Evolutionary conservation across 176 grass and related monocot genomes (phyloP).

Genomic region (Saccharum officinarum): DNA sequence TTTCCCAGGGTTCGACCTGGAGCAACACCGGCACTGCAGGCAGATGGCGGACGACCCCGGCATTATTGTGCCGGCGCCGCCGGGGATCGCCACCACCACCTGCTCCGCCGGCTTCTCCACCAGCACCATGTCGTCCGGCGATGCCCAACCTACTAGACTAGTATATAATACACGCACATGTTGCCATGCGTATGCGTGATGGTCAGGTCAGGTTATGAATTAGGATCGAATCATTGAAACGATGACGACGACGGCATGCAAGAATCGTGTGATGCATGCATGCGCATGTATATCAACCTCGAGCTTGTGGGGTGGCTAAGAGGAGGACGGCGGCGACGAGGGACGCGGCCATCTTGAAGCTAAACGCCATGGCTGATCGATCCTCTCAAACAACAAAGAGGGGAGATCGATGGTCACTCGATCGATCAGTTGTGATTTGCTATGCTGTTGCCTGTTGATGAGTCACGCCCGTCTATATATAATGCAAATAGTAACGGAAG

Average conservation of each 20-base stretch:
- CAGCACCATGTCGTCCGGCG: conserved; percentile 22
- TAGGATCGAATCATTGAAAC: background rate
- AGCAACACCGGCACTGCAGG: conserved; percentile 25
- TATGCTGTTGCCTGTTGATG: too few relatives aligned
- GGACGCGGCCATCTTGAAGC: background rate
- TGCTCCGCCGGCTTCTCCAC: background rate
- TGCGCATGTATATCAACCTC: background rate
- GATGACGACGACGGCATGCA: too few relatives aligned
- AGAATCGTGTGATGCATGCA: background rate
- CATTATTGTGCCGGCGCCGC: background rate
- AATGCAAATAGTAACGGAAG: background rate
- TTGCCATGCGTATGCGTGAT: background rate
- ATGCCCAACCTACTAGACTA: background rate
- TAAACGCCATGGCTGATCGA: background rate
- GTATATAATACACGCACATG: background rate
- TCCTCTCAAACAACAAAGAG: too few relatives aligned
- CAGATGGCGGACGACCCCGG: background rate
- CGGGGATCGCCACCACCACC: background rate
- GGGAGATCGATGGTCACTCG: background rate
- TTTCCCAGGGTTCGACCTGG: background rate
- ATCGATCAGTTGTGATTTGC: background rate
- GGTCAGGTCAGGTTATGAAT: background rate
- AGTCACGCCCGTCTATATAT: background rate
- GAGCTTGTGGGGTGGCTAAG: background rate
- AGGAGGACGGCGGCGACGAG: background rate